Percentiles rank a stretch among this genome's conserved stretches.
Evolutionary conservation across 331 rosid species (phyloP).

Genomic region (Saraca asoca): DNA sequence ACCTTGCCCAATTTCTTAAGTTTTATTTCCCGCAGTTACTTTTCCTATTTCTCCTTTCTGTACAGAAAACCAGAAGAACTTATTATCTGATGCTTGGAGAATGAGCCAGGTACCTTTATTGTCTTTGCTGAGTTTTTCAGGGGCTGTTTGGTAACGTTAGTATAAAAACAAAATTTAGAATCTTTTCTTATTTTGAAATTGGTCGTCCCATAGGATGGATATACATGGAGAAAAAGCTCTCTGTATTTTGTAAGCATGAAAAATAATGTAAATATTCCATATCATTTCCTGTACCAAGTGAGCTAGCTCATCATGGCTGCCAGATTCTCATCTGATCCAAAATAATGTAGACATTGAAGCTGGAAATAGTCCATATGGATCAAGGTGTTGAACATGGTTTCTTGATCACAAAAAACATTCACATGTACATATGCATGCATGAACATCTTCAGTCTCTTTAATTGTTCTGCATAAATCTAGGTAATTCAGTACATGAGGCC

Average conservation of each 20-base stretch:
- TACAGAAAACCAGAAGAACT: conserved; percentile 89
- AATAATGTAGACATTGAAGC: not conserved
- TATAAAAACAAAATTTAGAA: conserved; percentile 17
- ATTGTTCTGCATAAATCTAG: not conserved
- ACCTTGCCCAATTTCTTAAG: conserved; percentile 8
- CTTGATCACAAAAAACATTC: not conserved
- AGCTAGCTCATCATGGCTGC: conserved; percentile 5
- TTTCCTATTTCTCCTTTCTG: conserved; percentile 18
- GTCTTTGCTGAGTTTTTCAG: conserved; percentile 23
- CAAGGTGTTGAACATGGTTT: conserved; percentile 23
- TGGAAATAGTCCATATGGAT: conserved; percentile 6
- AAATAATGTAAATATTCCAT: not conserved
- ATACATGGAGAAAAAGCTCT: conserved; percentile 11
- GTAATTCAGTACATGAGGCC: not conserved
- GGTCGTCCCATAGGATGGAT: conserved; percentile 12
- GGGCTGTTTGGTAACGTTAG: conserved; percentile 10
- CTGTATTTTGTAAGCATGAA: conserved; percentile 12
- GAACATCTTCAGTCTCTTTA: conserved; percentile 14
- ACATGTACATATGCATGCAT: not conserved
- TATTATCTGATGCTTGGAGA: conserved; percentile 90
- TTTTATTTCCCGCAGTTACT: conserved; percentile 6
- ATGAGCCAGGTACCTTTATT: conserved; percentile 71
- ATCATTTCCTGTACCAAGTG: not conserved
- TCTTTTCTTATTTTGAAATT: conserved; percentile 2
- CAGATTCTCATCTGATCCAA: conserved; percentile 17